A percentile compares a stretch with the other conserved stretches of the same genome.
Evolutionary conservation across 768 basidiomycete species (phyloP).

Genomic region (Mycena pura): DNA sequence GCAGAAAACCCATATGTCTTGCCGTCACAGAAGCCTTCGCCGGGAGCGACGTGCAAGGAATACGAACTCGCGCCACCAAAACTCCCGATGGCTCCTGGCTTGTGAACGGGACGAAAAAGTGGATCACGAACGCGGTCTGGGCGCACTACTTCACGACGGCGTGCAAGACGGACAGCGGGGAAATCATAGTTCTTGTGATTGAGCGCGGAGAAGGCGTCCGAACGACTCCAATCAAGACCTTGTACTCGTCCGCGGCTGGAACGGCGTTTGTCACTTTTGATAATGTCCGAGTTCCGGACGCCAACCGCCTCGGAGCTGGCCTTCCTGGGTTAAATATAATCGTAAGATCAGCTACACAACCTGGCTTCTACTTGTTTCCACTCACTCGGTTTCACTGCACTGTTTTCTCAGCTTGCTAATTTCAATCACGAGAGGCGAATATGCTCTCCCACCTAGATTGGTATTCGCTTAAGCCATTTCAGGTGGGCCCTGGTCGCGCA

Average conservation of each 20-base stretch:
- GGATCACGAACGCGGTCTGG: constrained; percentile 14
- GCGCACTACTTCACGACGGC: constrained; percentile 9
- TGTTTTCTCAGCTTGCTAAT: constrained; percentile 55
- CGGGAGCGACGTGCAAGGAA: constrained; percentile 79
- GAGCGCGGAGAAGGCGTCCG: constrained; percentile 84
- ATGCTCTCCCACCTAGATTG: background rate
- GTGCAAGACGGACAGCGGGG: constrained; percentile 54
- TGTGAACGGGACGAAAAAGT: constrained; percentile 62
- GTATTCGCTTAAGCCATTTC: constrained; percentile 51
- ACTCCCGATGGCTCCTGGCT: constrained; percentile 87
- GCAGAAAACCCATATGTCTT: constrained; percentile 80
- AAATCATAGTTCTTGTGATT: constrained; percentile 83
- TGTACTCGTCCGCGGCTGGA: constrained; percentile 81
- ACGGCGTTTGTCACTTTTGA: constrained; percentile 82
- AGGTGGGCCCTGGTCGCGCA: constrained; percentile 83
- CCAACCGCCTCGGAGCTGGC: constrained; percentile 82
- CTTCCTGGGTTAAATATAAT: constrained; percentile 53
- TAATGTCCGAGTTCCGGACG: constrained; percentile 83
- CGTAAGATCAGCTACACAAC: background rate
- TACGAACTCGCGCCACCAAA: constrained; percentile 77
- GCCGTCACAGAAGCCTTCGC: constrained; percentile 92
- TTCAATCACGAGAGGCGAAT: constrained; percentile 83
- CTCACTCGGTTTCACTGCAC: background rate
- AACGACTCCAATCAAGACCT: constrained; percentile 87
- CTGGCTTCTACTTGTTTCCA: background rate